Conservation (phyloP, 257 asterid species). For the Echium plantagineum region DNA sequence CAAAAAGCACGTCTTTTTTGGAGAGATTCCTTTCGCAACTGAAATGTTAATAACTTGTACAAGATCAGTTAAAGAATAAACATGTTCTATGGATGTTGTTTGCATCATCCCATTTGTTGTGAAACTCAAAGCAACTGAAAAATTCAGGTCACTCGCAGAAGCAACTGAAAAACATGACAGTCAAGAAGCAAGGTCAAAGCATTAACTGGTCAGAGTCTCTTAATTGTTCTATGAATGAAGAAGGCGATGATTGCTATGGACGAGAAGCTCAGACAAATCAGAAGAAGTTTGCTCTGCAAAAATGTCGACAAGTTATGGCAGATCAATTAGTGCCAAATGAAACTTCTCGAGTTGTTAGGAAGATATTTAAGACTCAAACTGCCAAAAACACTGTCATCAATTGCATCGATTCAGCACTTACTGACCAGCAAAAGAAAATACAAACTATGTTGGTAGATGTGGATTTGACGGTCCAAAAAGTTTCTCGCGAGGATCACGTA, state of each 20-base stretch:
- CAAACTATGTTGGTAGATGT: constrained; percentile 34
- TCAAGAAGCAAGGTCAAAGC: neutral
- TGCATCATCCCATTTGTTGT: neutral
- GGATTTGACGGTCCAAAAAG: constrained; percentile 28
- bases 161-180: constrained; percentile 2
- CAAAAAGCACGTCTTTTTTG: too few species aligned
- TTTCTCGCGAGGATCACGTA: constrained; percentile 12
- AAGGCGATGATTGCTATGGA: neutral
- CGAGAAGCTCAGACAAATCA: constrained; percentile 7
- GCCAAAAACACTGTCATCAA: constrained; percentile 8
- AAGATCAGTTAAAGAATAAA: too few species aligned
- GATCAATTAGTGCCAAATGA: neutral
- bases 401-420: constrained; percentile 2
- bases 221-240: neutral
- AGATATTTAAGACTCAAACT: neutral
- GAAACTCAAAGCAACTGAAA: neutral
- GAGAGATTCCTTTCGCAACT: too few species aligned
- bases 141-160: constrained; percentile 5
- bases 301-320: neutral
- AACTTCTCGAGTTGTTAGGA: neutral
- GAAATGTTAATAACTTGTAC: too few species aligned
- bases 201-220: constrained; percentile 4
- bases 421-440: neutral
- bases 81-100: too few species aligned
- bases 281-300: constrained; percentile 5